phyloP scores from a whole-genome alignment of 495 filamentous ascomycete genomes.

The Pseudevernia furfuracea region DNA sequence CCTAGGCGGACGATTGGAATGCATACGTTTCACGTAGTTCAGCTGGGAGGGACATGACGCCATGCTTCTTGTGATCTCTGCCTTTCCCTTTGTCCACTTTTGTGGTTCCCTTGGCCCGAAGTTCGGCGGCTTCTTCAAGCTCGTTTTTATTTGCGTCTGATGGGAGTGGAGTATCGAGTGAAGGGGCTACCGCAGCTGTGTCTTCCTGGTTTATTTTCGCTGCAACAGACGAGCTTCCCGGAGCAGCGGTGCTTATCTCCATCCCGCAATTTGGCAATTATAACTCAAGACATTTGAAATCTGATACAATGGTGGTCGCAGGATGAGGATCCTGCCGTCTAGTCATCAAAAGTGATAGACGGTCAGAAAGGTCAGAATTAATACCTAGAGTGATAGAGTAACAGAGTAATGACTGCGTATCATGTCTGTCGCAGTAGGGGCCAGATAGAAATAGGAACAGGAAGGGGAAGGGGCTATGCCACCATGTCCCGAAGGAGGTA shows the following conservation, averaged over 20 bases:
- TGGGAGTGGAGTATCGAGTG: neutral
- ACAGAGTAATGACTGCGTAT: neutral
- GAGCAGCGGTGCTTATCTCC: neutral
- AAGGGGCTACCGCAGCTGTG: neutral
- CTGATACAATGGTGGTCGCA: neutral
- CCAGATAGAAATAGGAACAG: neutral
- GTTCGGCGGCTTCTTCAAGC: neutral
- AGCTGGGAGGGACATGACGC: slow-evolving; percentile 16
- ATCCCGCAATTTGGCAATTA: neutral
- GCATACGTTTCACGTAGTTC: slow-evolving; percentile 24
- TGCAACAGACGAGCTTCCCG: neutral
- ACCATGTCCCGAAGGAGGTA: neutral
- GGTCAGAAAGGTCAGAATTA: too few species aligned
- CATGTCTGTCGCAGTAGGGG: neutral
- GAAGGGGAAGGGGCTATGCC: neutral
- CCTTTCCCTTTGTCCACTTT: slow-evolving; percentile 15
- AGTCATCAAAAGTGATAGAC: neutral
- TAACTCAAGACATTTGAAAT: slow-evolving; percentile 1
- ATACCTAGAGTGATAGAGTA: too few species aligned
- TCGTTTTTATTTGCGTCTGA: neutral
- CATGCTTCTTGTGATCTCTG: slow-evolving; percentile 2
- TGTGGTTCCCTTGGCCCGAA: neutral
- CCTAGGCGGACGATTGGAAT: neutral
- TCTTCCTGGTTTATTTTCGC: slow-evolving; percentile 2
- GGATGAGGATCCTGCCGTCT: slow-evolving; percentile 10